A percentile compares a stretch with the other conserved stretches of the same genome.
Conservation (phyloP, 108 stramenopile species). For the Stephanodiscus triporus region DNA sequence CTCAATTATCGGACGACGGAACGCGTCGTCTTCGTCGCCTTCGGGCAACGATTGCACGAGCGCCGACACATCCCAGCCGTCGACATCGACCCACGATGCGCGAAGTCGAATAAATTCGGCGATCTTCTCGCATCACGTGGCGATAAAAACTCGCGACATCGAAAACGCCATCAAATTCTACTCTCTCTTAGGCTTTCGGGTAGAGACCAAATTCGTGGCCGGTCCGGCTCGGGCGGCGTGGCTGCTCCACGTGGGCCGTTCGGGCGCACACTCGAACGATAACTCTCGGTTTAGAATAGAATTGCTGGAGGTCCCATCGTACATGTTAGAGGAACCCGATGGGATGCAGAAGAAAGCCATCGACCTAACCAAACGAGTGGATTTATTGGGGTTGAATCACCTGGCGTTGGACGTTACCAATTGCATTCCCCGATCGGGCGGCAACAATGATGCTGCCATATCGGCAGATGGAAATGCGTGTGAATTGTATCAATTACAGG, state of each 20-base stretch:
- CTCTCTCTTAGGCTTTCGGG: slow-evolving; percentile 73
- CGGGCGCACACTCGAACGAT: neutral
- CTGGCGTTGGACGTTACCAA: slow-evolving; percentile 77
- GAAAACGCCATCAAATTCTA: slow-evolving; percentile 83
- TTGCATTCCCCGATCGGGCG: slow-evolving; percentile 14
- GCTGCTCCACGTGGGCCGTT: slow-evolving; percentile 41
- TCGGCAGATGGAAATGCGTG: slow-evolving; percentile 8
- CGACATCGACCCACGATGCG: neutral
- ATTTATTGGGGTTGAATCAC: slow-evolving; percentile 83
- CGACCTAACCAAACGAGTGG: slow-evolving; percentile 65
- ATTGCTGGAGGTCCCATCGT: slow-evolving; percentile 80
- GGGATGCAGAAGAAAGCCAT: slow-evolving; percentile 69
- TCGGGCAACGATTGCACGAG: neutral
- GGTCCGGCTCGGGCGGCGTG: slow-evolving; percentile 83
- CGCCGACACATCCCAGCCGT: neutral
- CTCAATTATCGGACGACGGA: too few species aligned
- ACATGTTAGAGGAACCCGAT: slow-evolving; percentile 70
- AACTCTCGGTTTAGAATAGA: slow-evolving; percentile 57
- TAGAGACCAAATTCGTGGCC: slow-evolving; percentile 68
- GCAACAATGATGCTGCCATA: slow-evolving; percentile 3
- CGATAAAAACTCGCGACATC: slow-evolving; percentile 82
- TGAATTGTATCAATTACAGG: slow-evolving; percentile 43
- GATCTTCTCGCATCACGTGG: slow-evolving; percentile 61
- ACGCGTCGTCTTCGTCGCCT: too few species aligned
- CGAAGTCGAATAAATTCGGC: neutral